Base-by-base conservation (phyloP, 352 stramenopile genomes). In the Phytophthora palmivora region DNA sequence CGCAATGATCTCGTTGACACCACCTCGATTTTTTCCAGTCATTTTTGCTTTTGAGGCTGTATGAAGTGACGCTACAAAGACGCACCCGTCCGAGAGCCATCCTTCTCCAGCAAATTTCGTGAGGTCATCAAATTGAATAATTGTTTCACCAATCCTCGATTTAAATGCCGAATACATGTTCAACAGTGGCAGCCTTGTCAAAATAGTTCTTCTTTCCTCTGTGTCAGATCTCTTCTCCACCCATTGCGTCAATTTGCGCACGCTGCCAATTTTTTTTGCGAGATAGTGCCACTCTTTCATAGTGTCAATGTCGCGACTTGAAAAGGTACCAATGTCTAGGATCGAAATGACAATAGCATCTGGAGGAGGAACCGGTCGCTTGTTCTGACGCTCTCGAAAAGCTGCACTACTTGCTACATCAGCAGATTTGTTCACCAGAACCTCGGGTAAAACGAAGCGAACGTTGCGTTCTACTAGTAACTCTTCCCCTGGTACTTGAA, bases 121-220 rank as follows among this genome's bases (percentile, higher is more conserved):
- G 6, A 57, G 6, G 15, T 57, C 48, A 10, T 57, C 48, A 47
- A 57, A 57, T 22, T 47, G 36, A 5, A 57, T 22, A 47, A 47
- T 34, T 7, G 48, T 57, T 57, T 58, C 37, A 4, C 49, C 49
- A 30, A 33, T 48, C 0, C 37, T 6, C 18, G 48, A 46, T 10
- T 57, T 57, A 4, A 57, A 57, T 16, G 36, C 21, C 7, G 48
- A 38, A 30, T 57, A 57, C 48, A 47, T 24, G 8, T 47, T 46
- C 34, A 57, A 16, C 44, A 18, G 1, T 18, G 26, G 28, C 12
- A 42, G 7, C 5, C 16, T 15, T 0, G 4, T 6, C 3, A 52
- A 9, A 12, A 52, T 52, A 16, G 14, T 39, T 6, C 34, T 5
- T 6, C n/a, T 19, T 1, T 15, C 22, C 28, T 39, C 36, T 9